These are phyloP conservation scores for Paracoccidioides brasiliensis DNA, from an alignment of 2,329 filamentous ascomycete genomes.

Conservation along the genomic window DNA sequence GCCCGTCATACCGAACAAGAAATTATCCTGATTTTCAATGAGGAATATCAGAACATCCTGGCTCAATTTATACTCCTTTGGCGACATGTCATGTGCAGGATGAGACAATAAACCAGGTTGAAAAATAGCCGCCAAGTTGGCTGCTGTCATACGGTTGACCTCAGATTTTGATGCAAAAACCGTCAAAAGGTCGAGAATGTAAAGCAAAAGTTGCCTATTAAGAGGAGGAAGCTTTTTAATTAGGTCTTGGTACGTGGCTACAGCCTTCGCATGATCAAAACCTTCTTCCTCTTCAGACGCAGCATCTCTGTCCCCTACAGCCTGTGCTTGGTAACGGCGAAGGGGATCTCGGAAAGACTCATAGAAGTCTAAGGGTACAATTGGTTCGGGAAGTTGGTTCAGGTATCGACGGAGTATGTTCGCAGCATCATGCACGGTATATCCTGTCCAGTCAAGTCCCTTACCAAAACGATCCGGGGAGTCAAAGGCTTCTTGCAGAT, in stretches of 20 bases:
- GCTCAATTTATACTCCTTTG: conserved; percentile 83
- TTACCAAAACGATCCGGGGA: conserved; percentile 94
- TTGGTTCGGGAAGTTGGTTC: conserved; percentile 90
- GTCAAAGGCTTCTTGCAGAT: conserved; percentile 82
- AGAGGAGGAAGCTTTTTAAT: conserved; percentile 88
- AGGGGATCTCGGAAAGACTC: conserved; percentile 80
- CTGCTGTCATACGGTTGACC: conserved; percentile 90
- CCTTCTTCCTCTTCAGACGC: conserved; percentile 55
- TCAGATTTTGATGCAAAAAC: conserved; percentile 97
- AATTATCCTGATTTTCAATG: conserved; percentile 97
- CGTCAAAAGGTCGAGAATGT: conserved; percentile 87
- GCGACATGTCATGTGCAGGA: conserved; percentile 87
- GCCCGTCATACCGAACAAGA: conserved; percentile 95
- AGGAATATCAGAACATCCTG: conserved; percentile 96
- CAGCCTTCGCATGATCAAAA: conserved; percentile 63
- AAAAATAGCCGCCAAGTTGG: conserved; percentile 92
- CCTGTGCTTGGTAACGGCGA: conserved; percentile 53
- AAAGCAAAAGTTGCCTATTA: conserved; percentile 85
- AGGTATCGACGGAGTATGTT: conserved; percentile 92
- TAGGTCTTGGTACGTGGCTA: conserved; percentile 69
- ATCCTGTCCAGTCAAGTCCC: conserved; percentile 90
- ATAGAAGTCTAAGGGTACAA: conserved; percentile 88
- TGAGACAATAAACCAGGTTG: conserved; percentile 94
- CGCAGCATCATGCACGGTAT: conserved; percentile 95
- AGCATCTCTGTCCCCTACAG: conserved; percentile 54